Percentiles rank a stretch among this genome's conserved stretches.
Evolutionary conservation across 1,284 basidiomycete species (phyloP).

Genomic region (Ceratorhiza oryzae-sativae): DNA sequence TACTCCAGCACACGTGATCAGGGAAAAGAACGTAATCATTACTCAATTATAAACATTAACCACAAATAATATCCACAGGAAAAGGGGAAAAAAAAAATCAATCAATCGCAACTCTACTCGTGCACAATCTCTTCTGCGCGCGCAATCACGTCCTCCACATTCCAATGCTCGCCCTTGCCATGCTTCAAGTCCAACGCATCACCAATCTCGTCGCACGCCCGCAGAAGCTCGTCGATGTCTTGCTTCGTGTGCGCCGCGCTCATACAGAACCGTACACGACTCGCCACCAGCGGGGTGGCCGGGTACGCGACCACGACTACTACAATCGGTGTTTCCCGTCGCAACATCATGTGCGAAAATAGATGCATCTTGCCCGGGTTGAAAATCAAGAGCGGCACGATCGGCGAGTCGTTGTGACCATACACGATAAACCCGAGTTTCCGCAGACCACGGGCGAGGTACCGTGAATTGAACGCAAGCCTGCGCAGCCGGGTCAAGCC

Average conservation of each 20-base stretch:
- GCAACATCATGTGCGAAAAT: constrained; percentile 89
- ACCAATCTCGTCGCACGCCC: constrained; percentile 93
- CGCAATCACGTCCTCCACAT: constrained; percentile 77
- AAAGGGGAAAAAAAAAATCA: background rate
- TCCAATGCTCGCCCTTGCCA: constrained; percentile 78
- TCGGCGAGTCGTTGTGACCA: constrained; percentile 89
- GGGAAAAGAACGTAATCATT: constrained; percentile 12
- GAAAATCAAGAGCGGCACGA: constrained; percentile 93
- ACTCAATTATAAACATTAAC: constrained; percentile 23
- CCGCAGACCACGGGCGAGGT: constrained; percentile 84
- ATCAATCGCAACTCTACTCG: background rate
- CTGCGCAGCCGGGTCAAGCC: constrained; percentile 83
- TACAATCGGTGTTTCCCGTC: constrained; percentile 79
- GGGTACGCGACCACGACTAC: constrained; percentile 93
- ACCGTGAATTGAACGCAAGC: constrained; percentile 94
- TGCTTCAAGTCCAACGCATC: constrained; percentile 87
- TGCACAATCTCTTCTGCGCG: constrained; percentile 81
- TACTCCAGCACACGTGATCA: constrained; percentile 19
- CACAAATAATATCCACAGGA: constrained; percentile 7
- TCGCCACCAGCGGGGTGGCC: constrained; percentile 89
- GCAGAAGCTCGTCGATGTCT: constrained; percentile 87
- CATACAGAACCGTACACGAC: constrained; percentile 92
- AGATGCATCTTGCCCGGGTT: constrained; percentile 92
- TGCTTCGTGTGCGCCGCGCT: constrained; percentile 96
- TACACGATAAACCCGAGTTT: constrained; percentile 98